A percentile compares a stretch with the other conserved stretches of the same genome.
phyloP scores from a whole-genome alignment of 495 filamentous ascomycete genomes.

The Recurvomyces mirabilis region DNA sequence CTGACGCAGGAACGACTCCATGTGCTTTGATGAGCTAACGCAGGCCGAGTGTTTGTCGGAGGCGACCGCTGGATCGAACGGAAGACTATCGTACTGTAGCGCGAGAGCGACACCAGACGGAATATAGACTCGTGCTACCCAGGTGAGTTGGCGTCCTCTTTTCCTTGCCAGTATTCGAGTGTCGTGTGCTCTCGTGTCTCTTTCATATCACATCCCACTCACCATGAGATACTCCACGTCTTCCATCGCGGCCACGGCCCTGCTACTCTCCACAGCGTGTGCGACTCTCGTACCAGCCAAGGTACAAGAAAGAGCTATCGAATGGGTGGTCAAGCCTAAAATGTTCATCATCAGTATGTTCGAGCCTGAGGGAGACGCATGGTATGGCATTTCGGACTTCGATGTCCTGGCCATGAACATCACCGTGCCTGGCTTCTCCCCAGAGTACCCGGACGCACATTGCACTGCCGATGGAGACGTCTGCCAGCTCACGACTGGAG shows the following conservation, averaged over 20 bases:
- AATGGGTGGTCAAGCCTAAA: constrained; percentile 41
- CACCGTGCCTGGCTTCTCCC: constrained; percentile 54
- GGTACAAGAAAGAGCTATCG: constrained; percentile 6
- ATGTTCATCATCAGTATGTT: constrained; percentile 68
- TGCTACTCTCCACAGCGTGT: neutral
- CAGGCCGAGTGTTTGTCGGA: no score
- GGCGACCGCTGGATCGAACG: no score
- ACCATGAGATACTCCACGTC: constrained; percentile 7
- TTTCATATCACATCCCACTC: no score
- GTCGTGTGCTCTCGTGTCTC: no score
- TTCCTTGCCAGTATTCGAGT: no score
- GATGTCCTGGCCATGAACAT: constrained; percentile 54
- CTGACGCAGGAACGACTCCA: no score
- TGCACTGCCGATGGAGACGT: constrained; percentile 47
- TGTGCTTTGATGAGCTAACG: no score
- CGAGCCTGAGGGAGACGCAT: constrained; percentile 51
- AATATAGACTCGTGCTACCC: no score
- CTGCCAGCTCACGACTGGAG: constrained; percentile 51
- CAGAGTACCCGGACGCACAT: constrained; percentile 52
- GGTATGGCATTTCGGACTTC: constrained; percentile 53
- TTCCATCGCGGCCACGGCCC: neutral
- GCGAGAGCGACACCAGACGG: no score
- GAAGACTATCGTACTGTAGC: no score
- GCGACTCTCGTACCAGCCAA: constrained; percentile 12
- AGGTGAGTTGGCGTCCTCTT: no score